phyloP scores from a whole-genome alignment of 441 rosid genomes.

The Eruca vesicaria region DNA sequence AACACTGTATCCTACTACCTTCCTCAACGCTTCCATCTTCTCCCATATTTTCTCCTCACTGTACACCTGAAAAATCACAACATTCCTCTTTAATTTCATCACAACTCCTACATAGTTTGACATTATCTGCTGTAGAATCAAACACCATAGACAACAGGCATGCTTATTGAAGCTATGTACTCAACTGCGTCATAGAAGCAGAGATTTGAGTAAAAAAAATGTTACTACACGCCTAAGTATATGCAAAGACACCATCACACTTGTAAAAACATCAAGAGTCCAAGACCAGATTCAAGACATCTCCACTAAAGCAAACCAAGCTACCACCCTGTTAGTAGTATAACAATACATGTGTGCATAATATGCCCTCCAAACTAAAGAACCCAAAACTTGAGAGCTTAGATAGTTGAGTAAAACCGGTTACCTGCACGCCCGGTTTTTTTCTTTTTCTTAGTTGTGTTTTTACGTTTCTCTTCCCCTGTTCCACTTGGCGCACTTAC shows the following conservation, averaged over 20 bases:
- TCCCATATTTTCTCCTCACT: slow-evolving; percentile 62
- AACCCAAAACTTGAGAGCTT: background rate
- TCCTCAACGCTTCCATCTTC: slow-evolving; percentile 53
- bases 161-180: no score
- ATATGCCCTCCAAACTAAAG: background rate
- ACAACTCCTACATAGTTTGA: background rate
- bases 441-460: slow-evolving; percentile 37
- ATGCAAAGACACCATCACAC: background rate
- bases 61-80: slow-evolving; percentile 24
- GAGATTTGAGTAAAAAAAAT: no score
- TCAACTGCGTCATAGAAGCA: no score
- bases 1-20: slow-evolving; percentile 56
- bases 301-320: background rate
- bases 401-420: slow-evolving; percentile 21
- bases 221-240: no score
- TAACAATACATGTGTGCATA: background rate
- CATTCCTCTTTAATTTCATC: background rate
- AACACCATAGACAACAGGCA: no score
- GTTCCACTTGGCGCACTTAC: slow-evolving; percentile 33
- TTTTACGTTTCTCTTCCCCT: slow-evolving; percentile 36
- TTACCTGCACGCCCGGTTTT: slow-evolving; percentile 44
- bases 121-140: no score
- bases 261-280: background rate
- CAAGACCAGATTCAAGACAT: background rate
- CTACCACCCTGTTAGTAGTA: background rate